Evolutionary conservation across 768 basidiomycete genomes (phyloP).

Genomic region (Leccinum sublutescens): DNA sequence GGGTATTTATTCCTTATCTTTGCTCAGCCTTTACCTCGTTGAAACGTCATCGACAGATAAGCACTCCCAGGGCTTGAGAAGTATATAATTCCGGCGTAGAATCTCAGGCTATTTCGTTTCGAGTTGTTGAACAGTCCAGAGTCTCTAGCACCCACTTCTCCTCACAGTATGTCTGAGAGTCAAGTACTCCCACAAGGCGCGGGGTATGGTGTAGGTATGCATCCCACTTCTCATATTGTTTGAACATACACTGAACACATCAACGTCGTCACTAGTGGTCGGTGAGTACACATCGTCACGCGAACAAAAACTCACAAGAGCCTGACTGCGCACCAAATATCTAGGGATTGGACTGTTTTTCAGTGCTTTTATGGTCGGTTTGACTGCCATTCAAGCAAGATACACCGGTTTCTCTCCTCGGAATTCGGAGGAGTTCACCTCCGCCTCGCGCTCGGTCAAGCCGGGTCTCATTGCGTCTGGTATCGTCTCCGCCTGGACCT

Average conservation of each 20-base stretch:
- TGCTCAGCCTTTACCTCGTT: not conserved
- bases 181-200: conserved; percentile 72
- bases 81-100: conserved; percentile 8
- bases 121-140: not conserved
- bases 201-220: conserved; percentile 79
- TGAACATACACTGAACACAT: not conserved
- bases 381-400: conserved; percentile 79
- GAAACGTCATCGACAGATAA: conserved; percentile 17
- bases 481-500: conserved; percentile 94
- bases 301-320: not conserved
- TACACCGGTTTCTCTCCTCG: conserved; percentile 81
- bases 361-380: conserved; percentile 71
- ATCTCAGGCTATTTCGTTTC: not conserved
- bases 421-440: conserved; percentile 81
- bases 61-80: not conserved
- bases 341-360: conserved; percentile 87
- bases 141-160: not conserved
- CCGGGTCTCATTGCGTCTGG: conserved; percentile 92
- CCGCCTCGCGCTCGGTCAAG: conserved; percentile 79
- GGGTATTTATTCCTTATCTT: conserved; percentile 16
- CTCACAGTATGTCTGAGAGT: conserved; percentile 23
- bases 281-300: conserved; percentile 34
- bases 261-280: conserved; percentile 39
- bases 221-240: not conserved
- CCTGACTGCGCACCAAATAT: conserved; percentile 5